These are phyloP conservation scores for Byssoonygena ceratinophila DNA, from an alignment of 2,329 filamentous ascomycete species.

Conservation along the genomic window DNA sequence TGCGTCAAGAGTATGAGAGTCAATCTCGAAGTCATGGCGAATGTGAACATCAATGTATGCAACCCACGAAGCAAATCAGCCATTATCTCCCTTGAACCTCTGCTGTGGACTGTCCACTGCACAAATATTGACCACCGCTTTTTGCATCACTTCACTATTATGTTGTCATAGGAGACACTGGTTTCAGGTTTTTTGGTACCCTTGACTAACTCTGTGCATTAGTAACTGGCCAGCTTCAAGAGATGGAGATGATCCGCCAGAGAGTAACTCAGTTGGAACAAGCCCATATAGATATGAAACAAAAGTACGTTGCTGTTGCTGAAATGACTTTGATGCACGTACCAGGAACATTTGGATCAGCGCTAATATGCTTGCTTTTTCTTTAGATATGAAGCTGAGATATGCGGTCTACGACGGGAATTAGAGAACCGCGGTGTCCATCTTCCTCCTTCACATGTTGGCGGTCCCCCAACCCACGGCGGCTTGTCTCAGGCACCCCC, in stretches of 20 bases:
- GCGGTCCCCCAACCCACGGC: conserved; percentile 62
- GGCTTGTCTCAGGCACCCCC: conserved; percentile 76
- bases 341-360: conserved; percentile 3
- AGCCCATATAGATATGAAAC: conserved; percentile 74
- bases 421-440: conserved; percentile 62
- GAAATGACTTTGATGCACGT: neutral
- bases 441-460: conserved; percentile 56
- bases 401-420: conserved; percentile 74
- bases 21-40: conserved; percentile 71
- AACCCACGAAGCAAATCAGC: neutral
- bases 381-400: conserved; percentile 81
- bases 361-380: neutral
- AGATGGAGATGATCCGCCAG: conserved; percentile 86
- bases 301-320: conserved; percentile 57
- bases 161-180: neutral
- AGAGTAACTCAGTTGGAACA: conserved; percentile 93
- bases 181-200: neutral
- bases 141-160: neutral
- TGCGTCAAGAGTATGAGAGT: conserved; percentile 82
- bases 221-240: conserved; percentile 86
- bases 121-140: neutral
- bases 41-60: conserved; percentile 89
- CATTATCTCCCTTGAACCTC: neutral
- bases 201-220: conserved; percentile 12
- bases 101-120: neutral